Evolutionary conservation across 495 filamentous ascomycete species (phyloP), one percentile per base, ranked within the genome.

Genomic region (Lasiosphaeris hirsuta): DNA sequence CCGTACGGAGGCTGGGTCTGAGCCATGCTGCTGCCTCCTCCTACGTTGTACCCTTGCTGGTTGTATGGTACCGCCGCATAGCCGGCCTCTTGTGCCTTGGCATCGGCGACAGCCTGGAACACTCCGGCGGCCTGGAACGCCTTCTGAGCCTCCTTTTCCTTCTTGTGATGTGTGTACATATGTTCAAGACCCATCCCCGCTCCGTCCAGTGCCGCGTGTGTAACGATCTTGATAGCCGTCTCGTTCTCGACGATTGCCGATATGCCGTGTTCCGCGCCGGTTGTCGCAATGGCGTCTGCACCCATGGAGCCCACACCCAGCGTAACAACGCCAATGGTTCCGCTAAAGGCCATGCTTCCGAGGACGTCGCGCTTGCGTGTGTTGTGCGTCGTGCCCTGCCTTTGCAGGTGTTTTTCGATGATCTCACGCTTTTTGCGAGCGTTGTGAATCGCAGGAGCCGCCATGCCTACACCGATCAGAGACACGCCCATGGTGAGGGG

Each of bases 71-170:
- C 14, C 42, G 5, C 71, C 69, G 61, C 75, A 69, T 11, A 77
- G 62, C 41, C 76, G 62, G 19, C 75, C 72, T n/a, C 63, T 65
- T 53, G 73, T 69, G 67, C 73, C 65, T 56, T 72, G 65, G 56
- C 59, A 34, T 61, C 47, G 0, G 53, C 53, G 11, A 61, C 59
- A 13, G 53, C 59, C 48, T 57, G 53, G n/a, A 61, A 61, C 13
- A 40, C 45, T 13, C 59, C 59, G 10, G 59, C 59, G 1, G 39
- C 47, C 36, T 51, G n/a, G 17, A 61, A 61, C 0, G 59, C 59
- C 50, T 68, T 67, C 37, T 60, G 39, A 10, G 62, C 58, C 13
- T 62, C 64, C 51, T 59, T 67, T 50, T 62, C 56, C 37, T 65
- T 63, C 33, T 49, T 45, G 51, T 65, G 64, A 5, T 59, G 50